These are phyloP conservation scores for Diaporthe humulicola DNA, from an alignment of 2,329 filamentous ascomycete species.

Conservation along the genomic window DNA sequence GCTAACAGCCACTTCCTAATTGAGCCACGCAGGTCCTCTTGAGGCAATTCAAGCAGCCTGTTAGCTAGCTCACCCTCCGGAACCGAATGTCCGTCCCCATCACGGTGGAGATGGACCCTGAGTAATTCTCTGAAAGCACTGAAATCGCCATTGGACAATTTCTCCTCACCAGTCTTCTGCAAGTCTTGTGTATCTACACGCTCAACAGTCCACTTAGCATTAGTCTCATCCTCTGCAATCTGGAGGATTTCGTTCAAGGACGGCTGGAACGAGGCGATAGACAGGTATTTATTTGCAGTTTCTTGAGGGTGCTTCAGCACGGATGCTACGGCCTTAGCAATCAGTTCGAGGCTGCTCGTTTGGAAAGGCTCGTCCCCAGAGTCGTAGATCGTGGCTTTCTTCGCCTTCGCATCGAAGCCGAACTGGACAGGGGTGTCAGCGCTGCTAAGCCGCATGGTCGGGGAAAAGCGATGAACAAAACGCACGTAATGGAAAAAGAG, in stretches of 20 bases:
- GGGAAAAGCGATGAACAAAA: neutral
- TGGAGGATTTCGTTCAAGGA: conserved; percentile 70
- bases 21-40: conserved; percentile 40
- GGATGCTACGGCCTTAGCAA: conserved; percentile 65
- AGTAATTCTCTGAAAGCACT: conserved; percentile 48
- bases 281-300: conserved; percentile 71
- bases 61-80: conserved; percentile 43
- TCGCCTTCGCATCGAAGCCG: conserved; percentile 62
- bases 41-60: conserved; percentile 45
- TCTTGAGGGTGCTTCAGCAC: conserved; percentile 62
- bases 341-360: conserved; percentile 62
- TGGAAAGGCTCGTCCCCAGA: conserved; percentile 66
- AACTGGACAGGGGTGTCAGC: conserved; percentile 56
- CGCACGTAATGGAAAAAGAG: conserved; percentile 73
- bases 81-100: conserved; percentile 51
- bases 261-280: conserved; percentile 67
- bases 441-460: neutral
- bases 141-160: conserved; percentile 56
- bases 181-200: conserved; percentile 51
- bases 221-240: conserved; percentile 65
- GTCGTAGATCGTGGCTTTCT: conserved; percentile 68
- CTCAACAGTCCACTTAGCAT: conserved; percentile 63
- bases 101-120: conserved; percentile 49
- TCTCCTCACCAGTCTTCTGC: conserved; percentile 55
- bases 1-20: conserved; percentile 39